A percentile compares a stretch with the other conserved stretches of the same genome.
Evolutionary conservation across 1,284 basidiomycete genomes (phyloP).

Genomic region (Ganoderma meredithae): DNA sequence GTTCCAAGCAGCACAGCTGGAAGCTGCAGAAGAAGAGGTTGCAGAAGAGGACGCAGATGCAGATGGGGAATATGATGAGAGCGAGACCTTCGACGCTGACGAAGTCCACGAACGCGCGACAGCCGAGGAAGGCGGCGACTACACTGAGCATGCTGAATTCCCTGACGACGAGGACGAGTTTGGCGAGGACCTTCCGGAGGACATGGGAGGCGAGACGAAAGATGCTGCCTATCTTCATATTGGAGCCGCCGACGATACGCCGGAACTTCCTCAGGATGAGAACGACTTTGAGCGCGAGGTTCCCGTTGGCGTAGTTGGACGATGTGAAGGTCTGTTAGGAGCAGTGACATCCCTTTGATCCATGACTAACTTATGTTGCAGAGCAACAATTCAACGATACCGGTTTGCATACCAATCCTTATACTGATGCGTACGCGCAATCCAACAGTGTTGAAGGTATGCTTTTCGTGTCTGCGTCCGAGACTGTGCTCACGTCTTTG

Average conservation of each 20-base stretch:
- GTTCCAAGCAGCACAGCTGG: conserved; percentile 2
- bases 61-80: conserved; percentile 20
- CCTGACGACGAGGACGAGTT: conserved; percentile 43
- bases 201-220: conserved; percentile 26
- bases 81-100: conserved; percentile 41
- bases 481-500: not conserved
- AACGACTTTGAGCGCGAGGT: conserved; percentile 2
- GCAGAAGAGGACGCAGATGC: conserved; percentile 7
- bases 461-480: not conserved
- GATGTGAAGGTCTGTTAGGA: not conserved
- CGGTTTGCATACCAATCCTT: conserved; percentile 18
- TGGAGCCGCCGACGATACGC: conserved; percentile 14
- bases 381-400: conserved; percentile 10
- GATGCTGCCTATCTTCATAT: conserved; percentile 10
- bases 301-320: not conserved
- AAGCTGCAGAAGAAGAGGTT: not conserved
- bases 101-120: conserved; percentile 36
- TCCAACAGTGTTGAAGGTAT: conserved; percentile 18
- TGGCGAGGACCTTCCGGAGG: conserved; percentile 38
- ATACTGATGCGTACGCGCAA: conserved; percentile 13
- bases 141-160: conserved; percentile 36
- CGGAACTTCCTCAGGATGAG: conserved; percentile 5
- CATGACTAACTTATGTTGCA: not conserved
- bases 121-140: conserved; percentile 37
- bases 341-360: not conserved